Conservation (phyloP, 164 flowering plant species). For the Paratinospora sagittata region DNA sequence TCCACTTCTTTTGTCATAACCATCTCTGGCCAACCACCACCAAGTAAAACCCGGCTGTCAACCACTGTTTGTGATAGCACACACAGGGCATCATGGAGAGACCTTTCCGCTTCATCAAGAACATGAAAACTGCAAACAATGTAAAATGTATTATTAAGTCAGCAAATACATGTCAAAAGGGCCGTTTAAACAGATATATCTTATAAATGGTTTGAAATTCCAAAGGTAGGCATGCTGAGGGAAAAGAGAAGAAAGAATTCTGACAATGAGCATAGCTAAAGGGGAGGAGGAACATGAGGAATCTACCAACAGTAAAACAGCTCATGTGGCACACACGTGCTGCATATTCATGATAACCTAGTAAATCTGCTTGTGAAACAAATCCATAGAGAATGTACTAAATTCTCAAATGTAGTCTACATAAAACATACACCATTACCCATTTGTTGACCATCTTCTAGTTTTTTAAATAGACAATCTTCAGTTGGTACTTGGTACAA, state of each 20-base stretch:
- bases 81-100: slow-evolving; percentile 95
- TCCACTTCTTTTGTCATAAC: slow-evolving; percentile 96
- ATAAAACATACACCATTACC: too few species aligned
- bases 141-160: background rate
- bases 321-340: background rate
- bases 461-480: too few species aligned
- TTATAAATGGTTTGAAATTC: background rate
- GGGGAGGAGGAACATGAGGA: background rate
- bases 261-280: background rate
- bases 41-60: slow-evolving; percentile 87
- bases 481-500: too few species aligned
- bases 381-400: too few species aligned
- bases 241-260: background rate
- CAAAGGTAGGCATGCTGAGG: too few species aligned
- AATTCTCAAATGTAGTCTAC: too few species aligned
- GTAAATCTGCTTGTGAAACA: too few species aligned
- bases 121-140: slow-evolving; percentile 66
- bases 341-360: too few species aligned
- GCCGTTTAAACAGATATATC: background rate
- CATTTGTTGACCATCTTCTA: too few species aligned
- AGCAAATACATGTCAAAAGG: background rate
- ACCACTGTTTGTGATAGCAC: slow-evolving; percentile 92
- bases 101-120: slow-evolving; percentile 96
- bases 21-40: slow-evolving; percentile 99
- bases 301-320: background rate